Evolutionary conservation across 106 monocot genomes (phyloP), one percentile per base, ranked within the genome.

Genomic region (Chionographis japonica): DNA sequence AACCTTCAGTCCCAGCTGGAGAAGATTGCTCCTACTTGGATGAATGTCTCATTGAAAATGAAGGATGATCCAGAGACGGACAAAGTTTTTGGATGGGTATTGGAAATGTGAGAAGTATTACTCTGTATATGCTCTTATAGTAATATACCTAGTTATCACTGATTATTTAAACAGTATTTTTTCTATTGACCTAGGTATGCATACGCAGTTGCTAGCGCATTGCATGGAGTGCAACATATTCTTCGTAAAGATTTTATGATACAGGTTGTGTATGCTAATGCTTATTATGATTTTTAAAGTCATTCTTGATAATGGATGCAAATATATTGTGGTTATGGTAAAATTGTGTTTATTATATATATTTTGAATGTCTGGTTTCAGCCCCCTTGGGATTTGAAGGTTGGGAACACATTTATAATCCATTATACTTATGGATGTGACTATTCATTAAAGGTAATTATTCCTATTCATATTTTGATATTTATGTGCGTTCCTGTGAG

Each of bases 231-330:
- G 63, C 88, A 81, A 37, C 90, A 94, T 70, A 84, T 81, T 70
- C 90, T 94, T 54, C 90, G 72, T 43, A 95, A 95, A 76, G 88
- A 95, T 80, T 95, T 95, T 73, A 95, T 95, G 94, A 86, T 95
- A 78, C 94, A 95, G 91, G 94, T 90, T 63, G 15, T 40, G 8
- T 14, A 2, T 15, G 27, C 17, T 55, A 3, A 60, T 50, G 12
- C 40, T 15, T 42, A 6, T 67, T 78, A 0, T 40, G 15, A 35
- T 37, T 59, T 13, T 53, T 59, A 37, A 49, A 70, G 11, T 52
- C 0, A 60, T 68, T 15, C 17, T 27, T 12, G 4, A 36, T 4
- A 15, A 3, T 13, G 19, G 17, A 19, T 50, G 27, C 1, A 27
- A 27, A 5, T 68, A 42, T 46, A 12, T 60, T 58, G 19, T 0